phyloP scores from a whole-genome alignment of 441 rosid species.

The Syzygium syzygioides region DNA sequence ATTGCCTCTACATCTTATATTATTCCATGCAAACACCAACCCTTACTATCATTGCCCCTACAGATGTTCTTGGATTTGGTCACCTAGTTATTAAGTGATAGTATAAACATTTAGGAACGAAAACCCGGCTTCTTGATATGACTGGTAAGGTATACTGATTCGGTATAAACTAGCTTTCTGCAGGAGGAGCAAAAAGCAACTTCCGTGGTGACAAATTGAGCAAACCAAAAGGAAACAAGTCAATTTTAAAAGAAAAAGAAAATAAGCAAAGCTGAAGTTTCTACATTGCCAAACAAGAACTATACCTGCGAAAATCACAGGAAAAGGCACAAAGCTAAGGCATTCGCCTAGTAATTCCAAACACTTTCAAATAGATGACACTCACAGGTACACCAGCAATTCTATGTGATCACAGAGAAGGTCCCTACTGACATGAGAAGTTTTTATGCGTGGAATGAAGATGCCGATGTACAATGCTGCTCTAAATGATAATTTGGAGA shows the following conservation, averaged over 20 bases:
- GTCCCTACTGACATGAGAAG: not conserved
- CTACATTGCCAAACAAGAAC: not conserved
- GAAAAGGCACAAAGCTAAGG: not conserved
- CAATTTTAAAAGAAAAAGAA: not conserved
- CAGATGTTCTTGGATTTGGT: not conserved
- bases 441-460: not conserved
- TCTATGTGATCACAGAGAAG: not conserved
- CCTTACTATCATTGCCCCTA: not conserved
- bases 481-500: not conserved
- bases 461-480: not conserved
- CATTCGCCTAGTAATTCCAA: not conserved
- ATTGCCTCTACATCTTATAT: not conserved
- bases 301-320: not conserved
- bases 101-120: not conserved
- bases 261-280: not conserved
- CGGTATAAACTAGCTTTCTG: not conserved
- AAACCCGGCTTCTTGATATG: not conserved
- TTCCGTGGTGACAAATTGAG: not conserved
- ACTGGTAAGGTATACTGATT: not conserved
- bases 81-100: not conserved
- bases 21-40: not conserved
- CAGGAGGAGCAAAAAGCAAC: not conserved
- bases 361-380: not conserved
- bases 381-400: not conserved
- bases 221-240: not conserved